Evolutionary conservation across 768 basidiomycete genomes (phyloP), one percentile per base, ranked within the genome.

Genomic region (Termitomyces sp.): DNA sequence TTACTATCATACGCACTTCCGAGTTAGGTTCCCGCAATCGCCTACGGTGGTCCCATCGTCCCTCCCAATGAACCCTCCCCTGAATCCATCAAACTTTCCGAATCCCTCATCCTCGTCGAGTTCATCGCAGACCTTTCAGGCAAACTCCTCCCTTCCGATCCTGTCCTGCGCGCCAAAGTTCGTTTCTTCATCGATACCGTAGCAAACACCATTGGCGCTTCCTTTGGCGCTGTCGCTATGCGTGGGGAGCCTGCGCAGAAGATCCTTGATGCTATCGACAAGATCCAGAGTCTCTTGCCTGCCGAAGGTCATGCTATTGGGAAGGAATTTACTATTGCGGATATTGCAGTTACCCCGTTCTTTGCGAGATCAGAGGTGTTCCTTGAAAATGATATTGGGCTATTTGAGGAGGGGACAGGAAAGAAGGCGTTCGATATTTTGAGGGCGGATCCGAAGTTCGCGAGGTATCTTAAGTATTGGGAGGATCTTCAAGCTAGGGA

Each of bases 41-140:
- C 81, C 0, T 86, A 83, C 59, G 85, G 85, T 33, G 85, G 85
- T 1, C 83, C 85, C 5, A 70, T 74, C 13, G 79, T 80, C 18
- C 60, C 80, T 22, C 76, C 82, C 0, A 79, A 82, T 55, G 62
- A 73, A 3, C 86, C 88, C 0, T 84, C 85, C 2, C 76, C 80
- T 0, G 81, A 82, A 33, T 84, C 84, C 9, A 60, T 68, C 46
- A 88, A 87, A 64, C 62, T 88, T 60, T 74, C 82, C 7, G 86
- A 89, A 63, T 87, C 85, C 4, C 79, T 82, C 43, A 71, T 86
- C 35, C 79, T 88, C 53, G 70, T 87, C 50, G 85, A 89, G 64
- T 83, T 88, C 68, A 65, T 88, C 53, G 82, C 82, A 10, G 86
- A 87, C 64, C 68, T 86, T 51, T 80, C 73, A 64, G 77, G 79